Evolutionary conservation across 805 yeast genomes (phyloP), one percentile per base, ranked within the genome.

Genomic region (Yamadazyma tumulicola): DNA sequence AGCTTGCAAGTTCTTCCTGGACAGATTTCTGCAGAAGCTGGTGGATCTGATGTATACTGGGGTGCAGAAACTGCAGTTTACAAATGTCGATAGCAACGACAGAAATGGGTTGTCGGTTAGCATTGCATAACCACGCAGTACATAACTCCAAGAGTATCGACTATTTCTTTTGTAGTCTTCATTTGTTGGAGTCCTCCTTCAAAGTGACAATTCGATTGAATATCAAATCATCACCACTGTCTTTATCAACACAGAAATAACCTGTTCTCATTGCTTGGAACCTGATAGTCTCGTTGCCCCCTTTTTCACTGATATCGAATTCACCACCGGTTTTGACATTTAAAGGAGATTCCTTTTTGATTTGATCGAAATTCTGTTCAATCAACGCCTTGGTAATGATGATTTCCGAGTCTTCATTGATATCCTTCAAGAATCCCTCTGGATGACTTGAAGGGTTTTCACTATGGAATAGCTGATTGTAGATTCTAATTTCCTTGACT

Each of bases 211-310:
- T 87, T 59, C 96, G 77, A 67, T 93, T 93, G 56, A 93, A 69
- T 21, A 93, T 73, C 44, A 89, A 64, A 39, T 67, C 70, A 19
- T 75, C 81, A 13, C 64, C 71, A 37, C 85, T 65, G 45, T 91
- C 97, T 48, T 74, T 76, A 58, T 93, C 98, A 57, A 87, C 59
- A 54, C 96, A 81, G 76, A 88, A 93, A 63, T 93, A 93, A 19
- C 98, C 98, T 29, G 86, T 91, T 66, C 98, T 79, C 61, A 93
- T 75, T 19, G 96, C 98, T 69, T 93, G 98, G 87, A 93, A 93
- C 62, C 98, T 78, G 20, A 85, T 87, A n/a, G 89, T 75, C 59
- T 89, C 95, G 43, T 71, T 64, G 21, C 72, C 72, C 25, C 62
- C 61, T 41, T 74, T 72, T 57, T 93, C 97, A 47, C 74, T 70